These are phyloP conservation scores for Aspergillus coremiiformis DNA, from an alignment of 495 filamentous ascomycete genomes.

Conservation along the genomic window DNA sequence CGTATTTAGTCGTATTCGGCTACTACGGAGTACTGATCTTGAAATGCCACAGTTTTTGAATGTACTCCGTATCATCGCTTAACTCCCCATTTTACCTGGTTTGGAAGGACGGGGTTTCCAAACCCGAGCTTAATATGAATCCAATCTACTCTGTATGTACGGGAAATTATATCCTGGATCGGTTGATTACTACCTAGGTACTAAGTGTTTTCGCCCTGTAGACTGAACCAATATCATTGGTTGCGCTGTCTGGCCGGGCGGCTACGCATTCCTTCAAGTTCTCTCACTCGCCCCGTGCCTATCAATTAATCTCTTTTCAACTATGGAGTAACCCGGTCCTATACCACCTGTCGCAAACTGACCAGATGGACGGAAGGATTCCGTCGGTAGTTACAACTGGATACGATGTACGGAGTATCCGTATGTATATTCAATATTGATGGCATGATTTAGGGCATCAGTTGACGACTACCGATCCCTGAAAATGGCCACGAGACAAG, in stretches of 20 bases:
- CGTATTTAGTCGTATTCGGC: no score
- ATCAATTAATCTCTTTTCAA: neutral
- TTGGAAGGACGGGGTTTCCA: neutral
- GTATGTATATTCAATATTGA: no score
- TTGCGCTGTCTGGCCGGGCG: neutral
- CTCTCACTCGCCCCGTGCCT: neutral
- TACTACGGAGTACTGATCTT: no score
- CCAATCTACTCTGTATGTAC: neutral
- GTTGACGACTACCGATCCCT: neutral
- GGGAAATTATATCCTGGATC: neutral
- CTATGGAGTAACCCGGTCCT: neutral
- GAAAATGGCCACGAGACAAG: neutral
- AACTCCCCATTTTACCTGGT: neutral
- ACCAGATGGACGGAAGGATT: neutral
- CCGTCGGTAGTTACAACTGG: neutral
- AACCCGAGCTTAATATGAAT: neutral
- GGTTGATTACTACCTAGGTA: no score
- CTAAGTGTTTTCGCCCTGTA: no score
- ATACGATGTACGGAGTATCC: no score
- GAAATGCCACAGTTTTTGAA: no score
- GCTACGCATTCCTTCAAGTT: neutral
- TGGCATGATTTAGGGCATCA: neutral
- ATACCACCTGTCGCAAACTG: neutral
- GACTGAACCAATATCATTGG: neutral
- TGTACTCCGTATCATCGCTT: no score